Percentiles rank a stretch among this genome's conserved stretches.
These are phyloP conservation scores for Cyclotella atomus DNA, from an alignment of 108 stramenopile genomes.

Conservation along the genomic window DNA sequence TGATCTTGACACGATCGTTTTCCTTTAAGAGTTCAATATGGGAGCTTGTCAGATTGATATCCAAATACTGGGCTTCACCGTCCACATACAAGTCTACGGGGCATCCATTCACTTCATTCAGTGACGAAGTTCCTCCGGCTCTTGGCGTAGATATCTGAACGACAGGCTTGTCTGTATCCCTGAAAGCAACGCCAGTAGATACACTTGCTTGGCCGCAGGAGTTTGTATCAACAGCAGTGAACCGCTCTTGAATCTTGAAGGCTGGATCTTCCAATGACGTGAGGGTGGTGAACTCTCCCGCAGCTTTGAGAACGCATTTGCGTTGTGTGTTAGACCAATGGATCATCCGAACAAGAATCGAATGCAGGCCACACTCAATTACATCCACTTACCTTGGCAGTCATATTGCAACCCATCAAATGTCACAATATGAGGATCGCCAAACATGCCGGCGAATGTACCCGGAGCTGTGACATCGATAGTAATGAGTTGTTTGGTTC, in stretches of 20 bases:
- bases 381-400: slow-evolving; percentile 13
- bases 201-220: slow-evolving; percentile 20
- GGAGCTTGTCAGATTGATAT: not conserved
- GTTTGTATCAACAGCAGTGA: slow-evolving; percentile 12
- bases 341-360: no score
- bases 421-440: slow-evolving; percentile 22
- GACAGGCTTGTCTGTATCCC: slow-evolving; percentile 13
- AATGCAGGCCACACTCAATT: no score
- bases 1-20: not conserved
- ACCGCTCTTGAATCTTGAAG: slow-evolving; percentile 21
- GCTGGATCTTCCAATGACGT: slow-evolving; percentile 15
- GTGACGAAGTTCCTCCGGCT: not conserved
- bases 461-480: not conserved
- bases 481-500: not conserved
- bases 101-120: slow-evolving; percentile 6
- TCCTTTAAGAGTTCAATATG: not conserved
- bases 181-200: slow-evolving; percentile 19
- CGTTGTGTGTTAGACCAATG: no score
- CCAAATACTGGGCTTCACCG: not conserved
- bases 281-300: slow-evolving; percentile 18
- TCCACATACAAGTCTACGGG: slow-evolving; percentile 26
- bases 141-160: slow-evolving; percentile 23
- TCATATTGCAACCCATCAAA: slow-evolving; percentile 17
- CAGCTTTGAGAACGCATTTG: no score
- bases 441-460: not conserved